Evolutionary conservation across 208 protist genomes (phyloP).

Genomic region (Entamoeba histolytica): DNA sequence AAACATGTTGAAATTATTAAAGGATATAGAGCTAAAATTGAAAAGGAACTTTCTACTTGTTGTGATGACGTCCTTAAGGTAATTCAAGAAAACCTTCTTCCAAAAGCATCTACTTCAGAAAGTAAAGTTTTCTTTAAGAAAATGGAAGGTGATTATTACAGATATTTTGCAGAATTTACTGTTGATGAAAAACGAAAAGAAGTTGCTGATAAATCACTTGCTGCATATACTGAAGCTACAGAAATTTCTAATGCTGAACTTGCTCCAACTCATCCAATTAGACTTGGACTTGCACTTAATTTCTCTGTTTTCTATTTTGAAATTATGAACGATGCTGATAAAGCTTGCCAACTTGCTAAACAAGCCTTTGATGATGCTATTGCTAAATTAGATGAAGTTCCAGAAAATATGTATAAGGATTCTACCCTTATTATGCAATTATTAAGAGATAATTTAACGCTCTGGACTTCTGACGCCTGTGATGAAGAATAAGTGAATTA

Average conservation of each 20-base stretch:
- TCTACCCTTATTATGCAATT: conserved; percentile 94
- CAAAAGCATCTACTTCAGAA: conserved; percentile 55
- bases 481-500: background rate
- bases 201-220: conserved; percentile 38
- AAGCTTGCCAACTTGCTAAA: conserved; percentile 61
- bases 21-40: conserved; percentile 74
- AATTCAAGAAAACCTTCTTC: conserved; percentile 80
- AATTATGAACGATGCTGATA: conserved; percentile 80
- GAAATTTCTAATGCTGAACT: conserved; percentile 42
- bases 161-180: conserved; percentile 89
- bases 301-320: conserved; percentile 99
- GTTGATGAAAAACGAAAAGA: conserved; percentile 42
- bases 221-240: conserved; percentile 42
- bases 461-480: conserved; percentile 56
- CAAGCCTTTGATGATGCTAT: conserved; percentile 74
- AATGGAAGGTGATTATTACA: conserved; percentile 54
- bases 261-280: conserved; percentile 76
- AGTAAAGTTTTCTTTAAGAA: conserved; percentile 58
- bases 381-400: conserved; percentile 78
- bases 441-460: conserved; percentile 88
- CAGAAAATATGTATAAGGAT: conserved; percentile 88
- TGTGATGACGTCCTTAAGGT: conserved; percentile 81
- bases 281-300: conserved; percentile 92
- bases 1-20: conserved; percentile 61
- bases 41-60: conserved; percentile 79